Base-by-base conservation (phyloP, 129 eudicot genomes). In the Escallonia rubra region DNA sequence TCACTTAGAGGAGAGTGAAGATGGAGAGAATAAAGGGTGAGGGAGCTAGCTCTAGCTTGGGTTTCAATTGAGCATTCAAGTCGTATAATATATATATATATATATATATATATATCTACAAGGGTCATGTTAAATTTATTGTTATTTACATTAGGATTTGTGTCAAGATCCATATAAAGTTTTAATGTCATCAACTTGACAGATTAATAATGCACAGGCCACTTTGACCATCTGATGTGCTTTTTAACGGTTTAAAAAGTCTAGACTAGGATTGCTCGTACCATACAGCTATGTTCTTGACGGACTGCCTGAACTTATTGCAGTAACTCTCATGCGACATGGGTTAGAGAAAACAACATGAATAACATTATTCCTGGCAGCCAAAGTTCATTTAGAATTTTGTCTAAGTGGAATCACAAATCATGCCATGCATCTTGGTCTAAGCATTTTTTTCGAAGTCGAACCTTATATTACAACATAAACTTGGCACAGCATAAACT, bases 1-100 rank as follows among this genome's bases (percentile, higher is more conserved):
- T 74, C 13, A 67, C 55, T 80, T 71, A 49, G 51, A n/a, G 48
- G 72, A 59, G 41, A 64, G 40, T 41, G 68, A 0, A 42, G 61
- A 42, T 10, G 50, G 46, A 56, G 58, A 12, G 10, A 53, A 61
- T 48, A 63, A 53, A 63, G 43, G 50, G 61, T 47, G 58, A 45
- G 56, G 67, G 68, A 74, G 79, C 40, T 65, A 50, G 63, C 8
- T 58, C 11, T 64, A 14, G 13, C 14, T 54, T 13, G 61, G 59
- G 64, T 10, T 61, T n/a, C 56, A 23, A 53, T 15, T 49, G 43
- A 3, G 59, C 54, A 23, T 57, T 65, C n/a, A 66, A 71, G 44
- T 50, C 68, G 41, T 13, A 52, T 59, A 59, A 40, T 49, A 70
- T 55, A 61, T 39, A 7, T 63, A 63, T 46, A 7, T 63, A 45